Base-by-base conservation (phyloP, 106 monocot species). In the Triglochin maritima region DNA sequence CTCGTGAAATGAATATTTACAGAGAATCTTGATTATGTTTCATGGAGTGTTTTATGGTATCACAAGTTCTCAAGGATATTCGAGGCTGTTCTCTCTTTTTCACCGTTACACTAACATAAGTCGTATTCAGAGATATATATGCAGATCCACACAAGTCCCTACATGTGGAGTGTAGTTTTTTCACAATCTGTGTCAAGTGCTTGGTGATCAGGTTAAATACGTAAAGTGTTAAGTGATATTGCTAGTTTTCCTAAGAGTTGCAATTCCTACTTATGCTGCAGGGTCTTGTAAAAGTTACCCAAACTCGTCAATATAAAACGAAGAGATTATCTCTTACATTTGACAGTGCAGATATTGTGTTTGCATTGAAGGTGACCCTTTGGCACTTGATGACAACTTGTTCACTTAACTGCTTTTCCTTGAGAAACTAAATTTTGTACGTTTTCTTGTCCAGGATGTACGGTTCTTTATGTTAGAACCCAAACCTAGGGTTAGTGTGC, bases 101-200 rank as follows among this genome's bases (percentile, higher is more conserved):
- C 2, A 52, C 87, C 90, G 91, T 76, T 98, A n/a, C n/a, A n/a
- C n/a, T n/a, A n/a, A 44, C 91, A 88, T 73, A 91, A 68, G 62
- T 80, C 81, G 5, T 98, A 98, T 72, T 58, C 69, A 16, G 81
- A 91, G 63, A n/a, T n/a, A n/a, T n/a, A 78, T 77, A 45, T 98
- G 96, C 74, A 88, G 67, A 82, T 80, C 80, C 5, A 66, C 63
- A 5, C 88, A 86, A 69, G 72, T 91, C 5, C 83, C 91, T 60
- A 71, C 88, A 41, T 81, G 80, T 58, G 85, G 91, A 54, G 70
- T 56, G 12, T 63, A 64, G 14, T 90, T 91, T 72, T 88, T 98
- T 49, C 75, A 77, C 56, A 82, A 79, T 62, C 82, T 98, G 91
- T 98, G 96, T 48, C 68, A 72, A 77, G 88, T 85, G 17, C 86